phyloP scores from a whole-genome alignment of 2,329 filamentous ascomycete species.

The Orbilia javanica region DNA sequence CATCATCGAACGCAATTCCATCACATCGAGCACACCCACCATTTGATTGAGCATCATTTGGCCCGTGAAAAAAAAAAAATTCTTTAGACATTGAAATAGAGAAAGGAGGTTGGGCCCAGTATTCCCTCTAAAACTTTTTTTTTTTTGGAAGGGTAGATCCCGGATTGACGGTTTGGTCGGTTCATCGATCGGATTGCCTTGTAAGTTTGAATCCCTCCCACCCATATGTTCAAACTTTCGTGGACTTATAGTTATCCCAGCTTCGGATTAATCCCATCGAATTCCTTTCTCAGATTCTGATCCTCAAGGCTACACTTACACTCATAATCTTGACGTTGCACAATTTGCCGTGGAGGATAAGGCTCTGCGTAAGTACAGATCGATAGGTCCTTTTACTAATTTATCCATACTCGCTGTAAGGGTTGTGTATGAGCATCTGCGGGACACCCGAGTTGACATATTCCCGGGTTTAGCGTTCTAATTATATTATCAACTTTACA shows the following conservation, averaged over 20 bases:
- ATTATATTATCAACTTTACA: background rate
- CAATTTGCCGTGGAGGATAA: background rate
- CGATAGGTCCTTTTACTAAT: no score
- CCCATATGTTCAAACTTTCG: background rate
- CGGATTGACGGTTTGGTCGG: conserved; percentile 1
- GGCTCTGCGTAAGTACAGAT: conserved; percentile 2
- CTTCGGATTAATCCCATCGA: no score
- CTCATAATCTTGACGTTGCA: no score
- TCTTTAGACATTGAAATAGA: background rate
- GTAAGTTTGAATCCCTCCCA: background rate
- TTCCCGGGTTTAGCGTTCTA: background rate
- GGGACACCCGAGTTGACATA: background rate
- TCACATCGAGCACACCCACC: background rate
- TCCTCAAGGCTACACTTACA: no score
- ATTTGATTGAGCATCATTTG: background rate
- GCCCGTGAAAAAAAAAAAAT: background rate
- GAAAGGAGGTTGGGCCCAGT: no score
- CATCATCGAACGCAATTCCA: conserved; percentile 34
- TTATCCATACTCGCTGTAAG: background rate
- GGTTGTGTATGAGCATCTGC: background rate
- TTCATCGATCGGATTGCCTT: background rate
- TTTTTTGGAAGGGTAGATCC: background rate
- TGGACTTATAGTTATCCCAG: background rate
- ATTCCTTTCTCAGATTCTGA: no score
- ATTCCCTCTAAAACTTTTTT: background rate